Base-by-base conservation (phyloP, 345 rosid species). In the Cardamine resedifolia region DNA sequence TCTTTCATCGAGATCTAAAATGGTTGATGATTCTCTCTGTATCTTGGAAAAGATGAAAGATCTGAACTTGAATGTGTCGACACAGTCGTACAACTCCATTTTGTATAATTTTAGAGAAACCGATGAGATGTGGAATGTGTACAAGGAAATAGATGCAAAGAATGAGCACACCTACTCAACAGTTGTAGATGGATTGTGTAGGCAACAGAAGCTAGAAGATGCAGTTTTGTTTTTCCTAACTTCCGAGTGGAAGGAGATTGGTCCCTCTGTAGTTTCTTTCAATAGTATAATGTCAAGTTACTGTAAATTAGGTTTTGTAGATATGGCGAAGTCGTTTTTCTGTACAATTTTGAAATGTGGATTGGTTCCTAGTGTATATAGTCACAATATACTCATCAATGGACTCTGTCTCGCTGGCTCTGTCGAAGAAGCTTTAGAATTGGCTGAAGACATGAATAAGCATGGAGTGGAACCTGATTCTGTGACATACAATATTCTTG, bases 341-440 rank as follows among this genome's bases (percentile, higher is more conserved):
- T 78, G 87, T 78, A 80, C 82, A 86, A 78, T 91, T 87, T 82
- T 87, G 59, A 91, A 91, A 70, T 77, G 71, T 74, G 96, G 96
- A 58, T 66, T 89, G 58, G 80, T 82, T 81, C 92, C 96, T 38
- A 87, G 86, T 80, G 74, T 67, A 44, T 83, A 84, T 77, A 87
- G 89, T 72, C 89, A 86, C 70, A 91, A 89, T 81, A 91, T 89
- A 75, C 91, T 91, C 66, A 81, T 91, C 70, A 88, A 86, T 45
- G 94, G 94, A 27, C 82, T 86, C 59, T 87, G 87, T 74, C 45
- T 78, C 23, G 88, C 86, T 73, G 91, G 96, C 55, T 86, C 90
- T 52, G 77, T 86, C 70, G 85, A 80, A 60, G 97, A 91, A 82
- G 96, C 96, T 34, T 62, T 85, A 45, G 81, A 83, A 31, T 75